Evolutionary conservation across 805 yeast genomes (phyloP).

Genomic region (Candida fluviatilis): DNA sequence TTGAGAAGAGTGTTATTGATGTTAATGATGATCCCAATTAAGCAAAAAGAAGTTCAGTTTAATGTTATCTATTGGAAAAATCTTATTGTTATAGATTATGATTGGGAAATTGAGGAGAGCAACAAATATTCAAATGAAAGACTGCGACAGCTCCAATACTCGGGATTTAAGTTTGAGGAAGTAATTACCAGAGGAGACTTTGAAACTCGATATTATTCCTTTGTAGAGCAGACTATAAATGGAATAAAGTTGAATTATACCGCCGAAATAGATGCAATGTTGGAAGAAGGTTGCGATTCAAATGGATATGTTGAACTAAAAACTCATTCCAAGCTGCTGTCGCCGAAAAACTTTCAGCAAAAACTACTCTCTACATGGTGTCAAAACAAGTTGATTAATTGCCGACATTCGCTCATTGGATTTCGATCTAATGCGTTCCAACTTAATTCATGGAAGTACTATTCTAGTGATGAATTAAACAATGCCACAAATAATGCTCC

Average conservation of each 20-base stretch:
- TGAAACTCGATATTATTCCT: slow-evolving; percentile 12
- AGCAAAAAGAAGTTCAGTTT: slow-evolving; percentile 10
- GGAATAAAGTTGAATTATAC: slow-evolving; percentile 13
- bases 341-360: slow-evolving; percentile 5
- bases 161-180: slow-evolving; percentile 22
- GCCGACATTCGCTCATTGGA: slow-evolving; percentile 14
- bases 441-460: slow-evolving; percentile 11
- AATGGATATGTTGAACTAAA: slow-evolving; percentile 20
- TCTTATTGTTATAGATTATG: slow-evolving; percentile 15
- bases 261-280: slow-evolving; percentile 22
- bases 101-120: slow-evolving; percentile 10
- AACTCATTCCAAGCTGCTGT: slow-evolving; percentile 13
- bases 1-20: slow-evolving; percentile 16
- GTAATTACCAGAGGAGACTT: slow-evolving; percentile 10
- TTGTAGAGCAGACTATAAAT: slow-evolving; percentile 10
- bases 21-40: slow-evolving; percentile 18
- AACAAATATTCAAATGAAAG: slow-evolving; percentile 3
- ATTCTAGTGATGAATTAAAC: slow-evolving; percentile 8
- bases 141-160: slow-evolving; percentile 11
- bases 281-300: slow-evolving; percentile 5
- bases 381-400: slow-evolving; percentile 15
- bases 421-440: slow-evolving; percentile 12
- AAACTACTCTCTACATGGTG: slow-evolving; percentile 15
- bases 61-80: slow-evolving; percentile 16
- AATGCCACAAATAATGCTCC: slow-evolving; percentile 7